Evolutionary conservation across 352 stramenopile species (phyloP).

Genomic region (Pythium vanterpoolii): DNA sequence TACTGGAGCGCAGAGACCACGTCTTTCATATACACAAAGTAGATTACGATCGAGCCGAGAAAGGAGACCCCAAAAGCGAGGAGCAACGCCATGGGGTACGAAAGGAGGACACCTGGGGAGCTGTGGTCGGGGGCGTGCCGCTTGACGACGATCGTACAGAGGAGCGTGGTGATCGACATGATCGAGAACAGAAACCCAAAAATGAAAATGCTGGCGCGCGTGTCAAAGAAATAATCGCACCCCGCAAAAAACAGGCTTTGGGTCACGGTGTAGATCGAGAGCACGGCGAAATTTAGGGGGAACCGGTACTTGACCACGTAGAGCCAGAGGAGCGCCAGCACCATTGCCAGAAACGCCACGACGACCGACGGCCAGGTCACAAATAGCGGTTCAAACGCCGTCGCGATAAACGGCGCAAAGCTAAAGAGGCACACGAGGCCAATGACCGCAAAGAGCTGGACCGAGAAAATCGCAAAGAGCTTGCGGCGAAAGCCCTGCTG

Average conservation of each 20-base stretch:
- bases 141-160: constrained; percentile 51
- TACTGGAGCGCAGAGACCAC: constrained; percentile 53
- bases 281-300: constrained; percentile 66
- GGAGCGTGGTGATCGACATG: constrained; percentile 52
- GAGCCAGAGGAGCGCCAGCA: constrained; percentile 56
- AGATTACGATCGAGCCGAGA: constrained; percentile 54
- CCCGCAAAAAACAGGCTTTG: constrained; percentile 60
- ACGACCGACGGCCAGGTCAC: constrained; percentile 51
- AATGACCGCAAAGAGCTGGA: constrained; percentile 58
- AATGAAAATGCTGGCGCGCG: constrained; percentile 62
- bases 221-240: constrained; percentile 55
- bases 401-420: constrained; percentile 27
- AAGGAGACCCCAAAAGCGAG: constrained; percentile 54
- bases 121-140: constrained; percentile 33
- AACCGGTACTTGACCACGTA: constrained; percentile 76
- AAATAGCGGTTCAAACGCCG: constrained; percentile 35
- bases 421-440: constrained; percentile 39
- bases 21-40: constrained; percentile 55
- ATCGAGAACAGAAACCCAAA: constrained; percentile 58
- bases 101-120: constrained; percentile 40
- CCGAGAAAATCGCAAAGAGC: constrained; percentile 66
- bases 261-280: constrained; percentile 50
- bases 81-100: constrained; percentile 51
- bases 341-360: constrained; percentile 44
- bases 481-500: constrained; percentile 70